Conservation (phyloP, 2,329 filamentous ascomycete genomes). For the Neonectria punicea region DNA sequence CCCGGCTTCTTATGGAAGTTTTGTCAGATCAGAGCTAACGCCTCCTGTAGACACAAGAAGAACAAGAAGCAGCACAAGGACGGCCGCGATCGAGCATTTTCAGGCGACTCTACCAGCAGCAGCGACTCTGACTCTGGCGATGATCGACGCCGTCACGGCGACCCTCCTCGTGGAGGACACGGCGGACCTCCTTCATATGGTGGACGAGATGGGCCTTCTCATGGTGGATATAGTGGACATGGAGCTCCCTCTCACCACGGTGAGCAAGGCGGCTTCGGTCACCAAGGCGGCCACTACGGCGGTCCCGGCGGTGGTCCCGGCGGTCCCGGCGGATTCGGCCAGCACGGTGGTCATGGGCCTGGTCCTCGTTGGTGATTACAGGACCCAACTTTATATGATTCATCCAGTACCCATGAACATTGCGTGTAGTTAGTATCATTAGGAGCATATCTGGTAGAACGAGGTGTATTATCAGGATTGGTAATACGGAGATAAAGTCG, state of each 20-base stretch:
- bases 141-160: slow-evolving; percentile 15
- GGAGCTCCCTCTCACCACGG: slow-evolving; percentile 5
- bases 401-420: not conserved
- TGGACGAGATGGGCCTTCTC: not conserved
- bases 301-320: not conserved
- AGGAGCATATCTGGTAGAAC: not conserved
- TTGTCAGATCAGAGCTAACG: not conserved
- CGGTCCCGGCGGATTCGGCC: not conserved
- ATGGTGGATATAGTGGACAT: not conserved
- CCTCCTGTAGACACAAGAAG: slow-evolving; percentile 31
- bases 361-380: not conserved
- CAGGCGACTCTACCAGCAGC: slow-evolving; percentile 39
- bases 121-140: slow-evolving; percentile 41
- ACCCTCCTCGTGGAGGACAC: not conserved
- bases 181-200: not conserved
- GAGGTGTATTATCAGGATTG: not conserved
- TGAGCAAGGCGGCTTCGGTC: not conserved
- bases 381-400: not conserved
- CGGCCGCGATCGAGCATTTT: slow-evolving; percentile 30
- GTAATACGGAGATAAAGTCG: not conserved
- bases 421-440: no score
- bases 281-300: not conserved
- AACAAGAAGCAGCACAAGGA: slow-evolving; percentile 39
- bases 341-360: not conserved
- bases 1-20: not conserved